Evolutionary conservation across 176 grass and related monocot genomes (phyloP).

Genomic region (Zoysia japonica): DNA sequence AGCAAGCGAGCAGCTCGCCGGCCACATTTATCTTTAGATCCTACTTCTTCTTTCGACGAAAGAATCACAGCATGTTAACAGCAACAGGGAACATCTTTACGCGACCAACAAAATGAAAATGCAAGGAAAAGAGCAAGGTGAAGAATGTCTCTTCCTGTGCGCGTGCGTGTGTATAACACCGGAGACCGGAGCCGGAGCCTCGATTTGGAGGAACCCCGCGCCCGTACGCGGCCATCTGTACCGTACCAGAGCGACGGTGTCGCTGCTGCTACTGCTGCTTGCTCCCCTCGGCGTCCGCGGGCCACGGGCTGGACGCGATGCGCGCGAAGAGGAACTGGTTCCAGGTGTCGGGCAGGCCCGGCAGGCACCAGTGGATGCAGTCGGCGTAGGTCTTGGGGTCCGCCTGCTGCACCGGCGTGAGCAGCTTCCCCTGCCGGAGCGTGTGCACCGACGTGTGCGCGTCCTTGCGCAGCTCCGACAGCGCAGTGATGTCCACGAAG

Average conservation of each 20-base stretch:
- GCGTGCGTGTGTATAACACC: background rate
- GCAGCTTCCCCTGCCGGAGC: slow-evolving; percentile 76
- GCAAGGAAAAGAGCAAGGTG: background rate
- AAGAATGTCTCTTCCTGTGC: background rate
- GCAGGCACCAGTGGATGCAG: slow-evolving; percentile 89
- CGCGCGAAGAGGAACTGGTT: slow-evolving; percentile 75
- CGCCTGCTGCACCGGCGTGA: slow-evolving; percentile 70
- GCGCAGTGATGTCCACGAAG: slow-evolving; percentile 72
- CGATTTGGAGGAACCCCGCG: too few species aligned
- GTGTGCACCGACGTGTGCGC: slow-evolving; percentile 90
- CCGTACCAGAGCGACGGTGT: too few species aligned
- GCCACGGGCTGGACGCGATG: slow-evolving; percentile 50
- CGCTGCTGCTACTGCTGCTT: too few species aligned
- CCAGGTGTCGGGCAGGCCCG: slow-evolving; percentile 77
- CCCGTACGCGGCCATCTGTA: too few species aligned
- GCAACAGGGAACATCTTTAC: slow-evolving; percentile 31
- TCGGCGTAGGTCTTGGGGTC: slow-evolving; percentile 62
- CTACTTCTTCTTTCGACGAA: slow-evolving; percentile 28
- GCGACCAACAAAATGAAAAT: slow-evolving; percentile 36
- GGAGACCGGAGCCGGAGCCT: too few species aligned
- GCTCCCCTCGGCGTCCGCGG: background rate
- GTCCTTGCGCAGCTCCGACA: slow-evolving; percentile 82
- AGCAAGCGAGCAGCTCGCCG: slow-evolving; percentile 8
- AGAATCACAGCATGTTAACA: slow-evolving; percentile 4
- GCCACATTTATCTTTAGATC: background rate